Conservation (phyloP, 2,329 filamentous ascomycete genomes). For the Calycina herbarum region DNA sequence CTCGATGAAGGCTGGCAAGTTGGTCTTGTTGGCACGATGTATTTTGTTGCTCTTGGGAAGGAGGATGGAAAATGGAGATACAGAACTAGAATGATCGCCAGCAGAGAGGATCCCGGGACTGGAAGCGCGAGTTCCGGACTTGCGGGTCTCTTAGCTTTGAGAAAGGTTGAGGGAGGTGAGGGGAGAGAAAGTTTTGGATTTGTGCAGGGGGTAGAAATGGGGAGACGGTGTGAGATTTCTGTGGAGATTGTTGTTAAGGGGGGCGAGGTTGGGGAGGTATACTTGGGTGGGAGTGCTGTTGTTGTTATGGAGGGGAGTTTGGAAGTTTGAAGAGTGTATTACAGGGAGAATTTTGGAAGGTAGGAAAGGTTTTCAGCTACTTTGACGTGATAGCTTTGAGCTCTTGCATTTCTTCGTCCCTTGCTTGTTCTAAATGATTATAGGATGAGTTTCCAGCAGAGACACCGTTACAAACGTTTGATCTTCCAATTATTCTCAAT, state of each 20-base stretch:
- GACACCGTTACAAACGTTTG: no score
- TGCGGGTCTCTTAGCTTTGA: constrained; percentile 52
- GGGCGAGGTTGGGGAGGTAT: constrained; percentile 25
- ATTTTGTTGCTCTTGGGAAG: constrained; percentile 27
- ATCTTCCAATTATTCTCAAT: no score
- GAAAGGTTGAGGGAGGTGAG: constrained; percentile 39
- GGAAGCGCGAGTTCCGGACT: constrained; percentile 63
- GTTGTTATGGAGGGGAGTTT: constrained; percentile 31
- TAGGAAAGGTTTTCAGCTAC: no score
- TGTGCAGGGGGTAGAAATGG: constrained; percentile 69
- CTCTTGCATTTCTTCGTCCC: no score
- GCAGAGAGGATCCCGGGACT: constrained; percentile 60
- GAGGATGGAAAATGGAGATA: constrained; percentile 40
- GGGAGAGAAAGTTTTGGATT: constrained; percentile 43
- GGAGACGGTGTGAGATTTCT: constrained; percentile 37
- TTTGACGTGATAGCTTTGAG: no score
- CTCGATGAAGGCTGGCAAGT: constrained; percentile 33
- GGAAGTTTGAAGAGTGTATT: constrained; percentile 15
- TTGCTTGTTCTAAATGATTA: no score
- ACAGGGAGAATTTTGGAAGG: no score
- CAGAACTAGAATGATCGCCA: constrained; percentile 56
- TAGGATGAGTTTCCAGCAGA: no score
- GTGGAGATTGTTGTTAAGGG: constrained; percentile 26
- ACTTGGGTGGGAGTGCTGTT: constrained; percentile 27
- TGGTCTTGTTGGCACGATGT: constrained; percentile 28